phyloP scores from a whole-genome alignment of 371 early-diverging fungal species.

The Actinomortierella wolfii region DNA sequence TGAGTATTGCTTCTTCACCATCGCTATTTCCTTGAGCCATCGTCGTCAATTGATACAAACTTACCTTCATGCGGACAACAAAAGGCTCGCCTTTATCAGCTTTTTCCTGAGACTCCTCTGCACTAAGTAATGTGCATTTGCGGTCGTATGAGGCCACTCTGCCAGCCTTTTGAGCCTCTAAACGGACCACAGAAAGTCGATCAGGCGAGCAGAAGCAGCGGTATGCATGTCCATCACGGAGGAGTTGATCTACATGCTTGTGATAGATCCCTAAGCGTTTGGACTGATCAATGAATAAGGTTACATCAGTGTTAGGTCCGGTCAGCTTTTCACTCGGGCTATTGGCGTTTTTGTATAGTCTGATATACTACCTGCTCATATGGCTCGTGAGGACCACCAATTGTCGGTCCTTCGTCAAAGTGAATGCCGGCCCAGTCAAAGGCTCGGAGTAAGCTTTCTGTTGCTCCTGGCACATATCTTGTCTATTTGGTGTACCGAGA shows the following conservation, averaged over 20 bases:
- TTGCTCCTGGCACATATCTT: slow-evolving; percentile 81
- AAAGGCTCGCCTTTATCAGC: slow-evolving; percentile 58
- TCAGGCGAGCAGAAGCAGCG: slow-evolving; percentile 88
- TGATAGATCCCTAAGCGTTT: slow-evolving; percentile 76
- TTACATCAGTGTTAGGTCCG: neutral
- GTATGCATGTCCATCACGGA: slow-evolving; percentile 83
- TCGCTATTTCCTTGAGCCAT: too few relatives aligned
- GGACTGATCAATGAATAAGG: slow-evolving; percentile 57
- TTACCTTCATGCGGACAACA: slow-evolving; percentile 78
- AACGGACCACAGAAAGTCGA: slow-evolving; percentile 67
- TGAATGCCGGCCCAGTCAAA: slow-evolving; percentile 82
- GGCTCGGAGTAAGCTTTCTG: slow-evolving; percentile 65
- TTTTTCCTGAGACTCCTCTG: slow-evolving; percentile 63
- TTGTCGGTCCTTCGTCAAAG: slow-evolving; percentile 79
- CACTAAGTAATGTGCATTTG: slow-evolving; percentile 72
- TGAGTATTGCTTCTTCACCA: neutral
- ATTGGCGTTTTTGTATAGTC: neutral
- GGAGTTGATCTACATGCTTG: slow-evolving; percentile 65
- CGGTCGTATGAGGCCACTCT: slow-evolving; percentile 78
- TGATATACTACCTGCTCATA: slow-evolving; percentile 67
- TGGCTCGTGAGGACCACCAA: slow-evolving; percentile 65
- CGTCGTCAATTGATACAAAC: slow-evolving; percentile 1
- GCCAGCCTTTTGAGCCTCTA: slow-evolving; percentile 60
- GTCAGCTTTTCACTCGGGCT: neutral
- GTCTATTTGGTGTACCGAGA: slow-evolving; percentile 46